These are phyloP conservation scores for Fusarium nelsonii DNA, from an alignment of 2,329 filamentous ascomycete species.

Conservation along the genomic window DNA sequence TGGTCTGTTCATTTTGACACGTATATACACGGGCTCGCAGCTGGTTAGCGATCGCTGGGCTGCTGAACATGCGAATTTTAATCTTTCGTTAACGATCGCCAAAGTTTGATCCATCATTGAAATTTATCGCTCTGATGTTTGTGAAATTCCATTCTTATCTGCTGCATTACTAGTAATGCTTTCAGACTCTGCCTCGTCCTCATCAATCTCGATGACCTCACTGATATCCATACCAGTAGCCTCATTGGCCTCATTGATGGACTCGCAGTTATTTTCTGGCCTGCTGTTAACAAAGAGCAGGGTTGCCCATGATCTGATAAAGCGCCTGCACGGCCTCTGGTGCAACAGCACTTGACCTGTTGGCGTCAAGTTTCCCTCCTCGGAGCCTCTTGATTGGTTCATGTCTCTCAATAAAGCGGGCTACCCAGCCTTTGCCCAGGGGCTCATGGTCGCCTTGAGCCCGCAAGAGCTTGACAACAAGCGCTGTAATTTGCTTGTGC, in stretches of 20 bases:
- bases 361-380: not conserved
- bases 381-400: not conserved
- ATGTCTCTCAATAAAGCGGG: not conserved
- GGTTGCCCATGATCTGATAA: not conserved
- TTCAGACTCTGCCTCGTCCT: not conserved
- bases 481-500: not conserved
- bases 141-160: not conserved
- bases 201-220: not conserved
- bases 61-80: no score
- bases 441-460: not conserved
- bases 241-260: not conserved
- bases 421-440: not conserved
- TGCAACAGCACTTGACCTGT: not conserved
- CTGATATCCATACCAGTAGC: no score
- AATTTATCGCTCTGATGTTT: not conserved
- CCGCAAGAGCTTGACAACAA: not conserved
- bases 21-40: no score
- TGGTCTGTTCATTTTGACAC: no score
- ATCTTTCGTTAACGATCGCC: no score
- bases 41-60: no score
- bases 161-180: not conserved
- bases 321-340: not conserved
- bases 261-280: not conserved
- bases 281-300: not conserved
- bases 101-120: no score